Conservation (phyloP, 176 grass and related monocot species). For the Avena insularis region DNA sequence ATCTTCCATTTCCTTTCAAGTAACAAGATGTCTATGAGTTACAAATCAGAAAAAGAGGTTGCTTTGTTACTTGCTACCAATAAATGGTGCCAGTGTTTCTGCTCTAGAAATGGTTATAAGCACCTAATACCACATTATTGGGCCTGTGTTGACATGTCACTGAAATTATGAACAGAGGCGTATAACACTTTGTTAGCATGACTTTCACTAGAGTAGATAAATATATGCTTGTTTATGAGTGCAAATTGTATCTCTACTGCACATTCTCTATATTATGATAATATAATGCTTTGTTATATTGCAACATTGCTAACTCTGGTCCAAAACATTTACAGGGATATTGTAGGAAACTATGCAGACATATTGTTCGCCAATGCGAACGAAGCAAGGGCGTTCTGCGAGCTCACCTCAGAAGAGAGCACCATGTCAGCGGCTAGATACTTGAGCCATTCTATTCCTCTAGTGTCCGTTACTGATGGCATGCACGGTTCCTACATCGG, state of each 20-base stretch:
- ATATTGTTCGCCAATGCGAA: slow-evolving; percentile 86
- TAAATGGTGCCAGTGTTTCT: background rate
- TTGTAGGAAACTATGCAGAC: slow-evolving; percentile 81
- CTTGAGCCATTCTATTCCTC: slow-evolving; percentile 76
- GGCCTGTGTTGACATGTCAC: slow-evolving; percentile 5
- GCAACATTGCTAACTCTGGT: background rate
- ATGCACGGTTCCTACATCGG: slow-evolving; percentile 77
- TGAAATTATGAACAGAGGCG: slow-evolving; percentile 2
- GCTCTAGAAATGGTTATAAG: background rate
- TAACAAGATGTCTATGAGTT: background rate
- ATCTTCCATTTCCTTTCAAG: background rate
- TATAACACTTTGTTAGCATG: slow-evolving; percentile 4
- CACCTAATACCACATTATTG: slow-evolving; percentile 5
- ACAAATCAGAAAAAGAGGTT: background rate
- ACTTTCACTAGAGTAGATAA: slow-evolving; percentile 9
- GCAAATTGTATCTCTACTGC: background rate
- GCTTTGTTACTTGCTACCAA: slow-evolving; percentile 28
- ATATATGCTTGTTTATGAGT: background rate
- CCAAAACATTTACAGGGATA: slow-evolving; percentile 64
- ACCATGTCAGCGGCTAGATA: slow-evolving; percentile 69
- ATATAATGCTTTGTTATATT: background rate
- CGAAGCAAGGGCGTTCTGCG: slow-evolving; percentile 75
- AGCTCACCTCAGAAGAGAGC: slow-evolving; percentile 56
- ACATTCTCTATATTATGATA: slow-evolving; percentile 16
- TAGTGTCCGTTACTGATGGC: slow-evolving; percentile 88